phyloP scores from a whole-genome alignment of 371 early-diverging fungal species.

The Sporodiniella umbellata region DNA sequence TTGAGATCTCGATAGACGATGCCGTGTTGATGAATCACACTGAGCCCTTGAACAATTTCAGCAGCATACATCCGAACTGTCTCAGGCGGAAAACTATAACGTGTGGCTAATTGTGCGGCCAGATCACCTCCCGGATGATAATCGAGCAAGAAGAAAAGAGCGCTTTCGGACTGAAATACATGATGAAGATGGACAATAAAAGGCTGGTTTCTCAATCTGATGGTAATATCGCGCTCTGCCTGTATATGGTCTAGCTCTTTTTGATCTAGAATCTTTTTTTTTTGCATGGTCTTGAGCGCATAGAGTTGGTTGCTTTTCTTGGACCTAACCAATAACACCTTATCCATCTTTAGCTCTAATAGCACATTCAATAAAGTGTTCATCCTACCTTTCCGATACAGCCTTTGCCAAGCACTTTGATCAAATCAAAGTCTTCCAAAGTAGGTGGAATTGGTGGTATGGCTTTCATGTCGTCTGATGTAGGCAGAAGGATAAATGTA shows the following conservation, averaged over 20 bases:
- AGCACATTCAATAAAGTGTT: background rate
- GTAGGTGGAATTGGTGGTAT: background rate
- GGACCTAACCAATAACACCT: constrained; percentile 61
- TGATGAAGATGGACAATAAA: constrained; percentile 69
- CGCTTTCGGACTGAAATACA: constrained; percentile 65
- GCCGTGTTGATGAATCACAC: constrained; percentile 79
- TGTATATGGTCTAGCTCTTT: constrained; percentile 61
- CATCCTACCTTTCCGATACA: constrained; percentile 50
- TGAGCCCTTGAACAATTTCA: constrained; percentile 83
- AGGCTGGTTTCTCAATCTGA: constrained; percentile 57
- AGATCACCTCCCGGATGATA: constrained; percentile 83
- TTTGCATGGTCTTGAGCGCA: constrained; percentile 73
- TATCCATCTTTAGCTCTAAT: background rate
- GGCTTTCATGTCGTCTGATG: background rate
- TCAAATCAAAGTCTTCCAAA: constrained; percentile 43
- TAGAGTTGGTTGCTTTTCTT: constrained; percentile 45
- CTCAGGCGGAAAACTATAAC: constrained; percentile 63
- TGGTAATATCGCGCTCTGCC: constrained; percentile 70
- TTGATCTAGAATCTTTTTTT: constrained; percentile 58
- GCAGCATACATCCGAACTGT: constrained; percentile 82
- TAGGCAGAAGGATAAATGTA: background rate
- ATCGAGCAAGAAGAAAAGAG: constrained; percentile 80
- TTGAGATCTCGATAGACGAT: constrained; percentile 88
- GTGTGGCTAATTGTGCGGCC: constrained; percentile 71
- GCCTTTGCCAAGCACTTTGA: constrained; percentile 58